Conservation (phyloP, 257 asterid genomes). For the Capsicum pubescens region DNA sequence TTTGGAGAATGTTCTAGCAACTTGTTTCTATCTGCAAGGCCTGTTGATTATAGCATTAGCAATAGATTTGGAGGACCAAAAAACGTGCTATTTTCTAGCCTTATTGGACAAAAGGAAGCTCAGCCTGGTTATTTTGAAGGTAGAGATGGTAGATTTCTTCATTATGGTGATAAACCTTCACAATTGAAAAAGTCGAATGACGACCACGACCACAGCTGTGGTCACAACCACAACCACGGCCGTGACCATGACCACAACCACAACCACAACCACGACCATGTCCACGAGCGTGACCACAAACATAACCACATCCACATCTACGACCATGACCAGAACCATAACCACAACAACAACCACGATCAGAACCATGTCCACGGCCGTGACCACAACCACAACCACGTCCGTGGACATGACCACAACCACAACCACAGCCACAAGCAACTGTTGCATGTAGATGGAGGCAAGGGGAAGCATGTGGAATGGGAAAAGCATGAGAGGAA, state of each 20-base stretch:
- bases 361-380: background rate
- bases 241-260: background rate
- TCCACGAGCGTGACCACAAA: background rate
- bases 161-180: slow-evolving; percentile 23
- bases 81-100: background rate
- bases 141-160: slow-evolving; percentile 27
- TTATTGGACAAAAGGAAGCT: slow-evolving; percentile 4
- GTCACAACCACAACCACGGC: background rate
- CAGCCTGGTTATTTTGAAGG: background rate
- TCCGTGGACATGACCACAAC: background rate
- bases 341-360: background rate
- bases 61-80: background rate
- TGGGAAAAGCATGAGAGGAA: background rate
- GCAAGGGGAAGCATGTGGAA: background rate
- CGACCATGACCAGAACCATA: background rate
- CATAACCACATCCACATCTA: background rate
- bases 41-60: background rate
- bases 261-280: background rate
- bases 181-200: background rate
- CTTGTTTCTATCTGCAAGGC: slow-evolving; percentile 37
- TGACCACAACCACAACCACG: background rate
- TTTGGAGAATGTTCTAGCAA: slow-evolving; percentile 54
- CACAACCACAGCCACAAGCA: background rate
- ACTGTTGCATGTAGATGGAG: background rate
- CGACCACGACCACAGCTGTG: background rate